These are phyloP conservation scores for Botrytis galanthina DNA, from an alignment of 2,329 filamentous ascomycete species.

Conservation along the genomic window DNA sequence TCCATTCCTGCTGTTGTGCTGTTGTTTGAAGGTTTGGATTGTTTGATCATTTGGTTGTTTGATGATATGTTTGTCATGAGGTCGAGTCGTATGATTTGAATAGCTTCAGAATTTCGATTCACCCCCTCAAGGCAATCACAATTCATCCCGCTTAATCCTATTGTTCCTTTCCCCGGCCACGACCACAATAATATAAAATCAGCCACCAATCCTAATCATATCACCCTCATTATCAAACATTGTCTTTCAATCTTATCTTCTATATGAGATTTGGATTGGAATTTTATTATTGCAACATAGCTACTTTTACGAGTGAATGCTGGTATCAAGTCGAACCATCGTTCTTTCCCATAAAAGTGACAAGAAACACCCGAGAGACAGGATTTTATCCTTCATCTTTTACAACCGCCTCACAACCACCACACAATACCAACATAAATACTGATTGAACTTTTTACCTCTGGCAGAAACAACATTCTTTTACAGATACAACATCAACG, in stretches of 20 bases:
- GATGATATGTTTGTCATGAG: neutral
- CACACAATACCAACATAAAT: constrained; percentile 19
- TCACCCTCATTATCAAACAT: neutral
- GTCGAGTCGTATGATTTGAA: constrained; percentile 8
- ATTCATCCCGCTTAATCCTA: neutral
- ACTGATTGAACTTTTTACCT: constrained; percentile 23
- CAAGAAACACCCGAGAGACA: constrained; percentile 2
- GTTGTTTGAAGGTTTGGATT: neutral
- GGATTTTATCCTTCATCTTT: neutral
- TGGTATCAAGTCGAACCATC: constrained; percentile 18
- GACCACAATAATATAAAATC: neutral
- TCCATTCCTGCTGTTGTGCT: neutral
- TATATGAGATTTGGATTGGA: neutral
- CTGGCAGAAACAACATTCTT: constrained; percentile 34
- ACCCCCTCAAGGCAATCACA: neutral
- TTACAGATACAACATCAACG: constrained; percentile 26
- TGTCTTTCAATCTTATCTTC: neutral
- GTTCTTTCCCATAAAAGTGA: neutral
- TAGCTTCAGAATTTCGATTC: constrained; percentile 16
- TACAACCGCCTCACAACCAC: constrained; percentile 2
- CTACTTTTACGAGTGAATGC: constrained; percentile 4
- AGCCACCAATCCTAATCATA: neutral
- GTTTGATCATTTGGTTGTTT: constrained; percentile 8
- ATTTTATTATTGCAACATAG: neutral
- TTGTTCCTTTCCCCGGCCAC: neutral